Base-by-base conservation (phyloP, 2,329 filamentous ascomycete species). In the Hymenoscyphus salicellus region DNA sequence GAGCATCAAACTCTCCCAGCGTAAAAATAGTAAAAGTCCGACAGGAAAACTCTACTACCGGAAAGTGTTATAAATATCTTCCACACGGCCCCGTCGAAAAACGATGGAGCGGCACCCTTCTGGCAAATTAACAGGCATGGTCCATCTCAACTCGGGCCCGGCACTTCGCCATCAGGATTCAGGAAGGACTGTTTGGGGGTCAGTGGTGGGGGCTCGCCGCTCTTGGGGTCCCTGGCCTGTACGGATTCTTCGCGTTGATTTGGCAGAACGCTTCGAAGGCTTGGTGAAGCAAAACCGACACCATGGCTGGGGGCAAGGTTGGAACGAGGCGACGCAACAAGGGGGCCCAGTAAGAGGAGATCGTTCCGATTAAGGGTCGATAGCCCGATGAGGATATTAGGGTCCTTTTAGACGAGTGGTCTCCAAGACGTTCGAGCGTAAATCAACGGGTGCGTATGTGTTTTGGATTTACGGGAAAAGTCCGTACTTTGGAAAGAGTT, bases 251-350 rank as follows among this genome's bases (percentile, higher is more conserved):
- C 46, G 46, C 46, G 46, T 52, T 52, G 20, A 52, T 52, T 52
- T 52, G 46, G 20, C 46, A 52, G 46, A 17, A 52, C n/a, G 20
- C 46, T 52, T 38, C 36, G 36, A 2, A 38, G 36, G 36, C 14
- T 38, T 38, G 36, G 36, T 52, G 46, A 49, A 67, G 63, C 68
- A 59, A 65, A 55, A 63, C 66, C 68, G 58, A 49, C 62, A 61
- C 55, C 64, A 68, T 68, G 17, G 55, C 64, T 66, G 66, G 17
- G 55, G 46, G 58, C 55, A 26, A n/a, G 28, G 61, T 58, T 46
- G 33, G 55, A 26, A 55, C n/a, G 32, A 64, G 56, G 61, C 61
- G 61, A 59, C 61, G 46, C 59, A 17, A 28, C 57, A 16, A 56
- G 62, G 55, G 52, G 60, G 14, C 60, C 46, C 33, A 36, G 56